Base-by-base conservation (phyloP, 1,284 basidiomycete genomes). In the Ceratorhiza oryzae-sativae region DNA sequence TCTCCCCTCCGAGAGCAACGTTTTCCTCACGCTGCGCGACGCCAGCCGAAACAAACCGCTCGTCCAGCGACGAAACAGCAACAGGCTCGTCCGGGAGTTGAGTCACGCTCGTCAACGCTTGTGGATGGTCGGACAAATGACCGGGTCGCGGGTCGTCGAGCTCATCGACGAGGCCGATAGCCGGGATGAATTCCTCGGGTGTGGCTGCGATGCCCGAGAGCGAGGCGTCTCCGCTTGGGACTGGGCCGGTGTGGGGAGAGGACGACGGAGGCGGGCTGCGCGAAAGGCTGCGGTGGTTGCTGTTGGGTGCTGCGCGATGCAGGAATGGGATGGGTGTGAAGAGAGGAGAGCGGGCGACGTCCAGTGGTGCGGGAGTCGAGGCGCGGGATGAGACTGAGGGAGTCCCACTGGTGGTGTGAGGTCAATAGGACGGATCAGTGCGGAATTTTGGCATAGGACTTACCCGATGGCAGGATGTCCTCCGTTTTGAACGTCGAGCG, bases 291-390 rank as follows among this genome's bases (percentile, higher is more conserved):
- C 75, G 73, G 56, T 73, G 72, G 74, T 88, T 23, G 90, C 42
- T 45, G 15, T 91, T 62, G 88, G 86, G 63, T 20, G 67, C 72
- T 88, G 90, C 78, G 91, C 91, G 71, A 88, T 87, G 77, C 90
- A 92, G 81, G 84, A 94, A 94, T 4, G 92, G 87, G 74, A 94
- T 92, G 1, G 92, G 92, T 1, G 90, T 92, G 81, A 93, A 94
- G 67, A 93, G 82, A 1, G 92, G 92, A 15, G 92, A 93, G 45
- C 86, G 83, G 1, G 92, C 90, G 45, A 77, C 51, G 83, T 83
- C 49, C 86, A 88, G 76, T 41, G 72, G 51, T 25, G 34, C 62
- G 2, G 71, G 61, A 83, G 80, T 67, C 20, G 68, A 83, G 81
- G 61, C 85, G 79, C 45, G 82, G 78, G 74, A 83, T 79, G 71